Percentiles rank a stretch among this genome's conserved stretches.
Evolutionary conservation across 768 basidiomycete species (phyloP).

Genomic region (Agaricus sinodeliciosus): DNA sequence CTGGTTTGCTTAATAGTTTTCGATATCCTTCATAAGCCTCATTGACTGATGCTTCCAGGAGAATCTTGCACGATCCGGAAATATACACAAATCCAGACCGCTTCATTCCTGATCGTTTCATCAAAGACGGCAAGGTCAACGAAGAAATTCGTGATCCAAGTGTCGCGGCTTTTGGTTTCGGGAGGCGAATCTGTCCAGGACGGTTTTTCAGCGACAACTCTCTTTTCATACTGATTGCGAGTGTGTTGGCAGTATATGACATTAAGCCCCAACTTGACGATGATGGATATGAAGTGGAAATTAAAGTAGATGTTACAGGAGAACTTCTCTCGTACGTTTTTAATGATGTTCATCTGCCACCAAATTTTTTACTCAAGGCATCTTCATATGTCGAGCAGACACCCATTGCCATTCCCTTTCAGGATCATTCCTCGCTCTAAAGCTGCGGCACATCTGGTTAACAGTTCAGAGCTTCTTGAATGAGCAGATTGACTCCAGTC

Average conservation of each 20-base stretch:
- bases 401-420: not conserved
- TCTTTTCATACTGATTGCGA: slow-evolving; percentile 13
- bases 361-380: not conserved
- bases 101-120: slow-evolving; percentile 14
- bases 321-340: slow-evolving; percentile 3
- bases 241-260: slow-evolving; percentile 14
- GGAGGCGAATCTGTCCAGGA: slow-evolving; percentile 16
- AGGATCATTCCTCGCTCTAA: not conserved
- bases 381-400: not conserved
- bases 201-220: slow-evolving; percentile 14
- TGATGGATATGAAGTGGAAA: slow-evolving; percentile 11
- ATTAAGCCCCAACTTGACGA: slow-evolving; percentile 15
- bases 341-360: not conserved
- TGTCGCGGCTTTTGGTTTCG: slow-evolving; percentile 8
- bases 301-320: slow-evolving; percentile 10
- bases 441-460: not conserved
- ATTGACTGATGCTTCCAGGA: slow-evolving; percentile 4
- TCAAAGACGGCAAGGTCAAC: slow-evolving; percentile 11
- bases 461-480: not conserved
- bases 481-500: not conserved
- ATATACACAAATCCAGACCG: slow-evolving; percentile 6
- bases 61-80: slow-evolving; percentile 13
- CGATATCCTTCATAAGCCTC: not conserved
- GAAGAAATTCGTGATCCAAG: slow-evolving; percentile 1
- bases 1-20: slow-evolving; percentile 7